Evolutionary conservation across 306 rosid genomes (phyloP).

Genomic region (Datisca glomerata): DNA sequence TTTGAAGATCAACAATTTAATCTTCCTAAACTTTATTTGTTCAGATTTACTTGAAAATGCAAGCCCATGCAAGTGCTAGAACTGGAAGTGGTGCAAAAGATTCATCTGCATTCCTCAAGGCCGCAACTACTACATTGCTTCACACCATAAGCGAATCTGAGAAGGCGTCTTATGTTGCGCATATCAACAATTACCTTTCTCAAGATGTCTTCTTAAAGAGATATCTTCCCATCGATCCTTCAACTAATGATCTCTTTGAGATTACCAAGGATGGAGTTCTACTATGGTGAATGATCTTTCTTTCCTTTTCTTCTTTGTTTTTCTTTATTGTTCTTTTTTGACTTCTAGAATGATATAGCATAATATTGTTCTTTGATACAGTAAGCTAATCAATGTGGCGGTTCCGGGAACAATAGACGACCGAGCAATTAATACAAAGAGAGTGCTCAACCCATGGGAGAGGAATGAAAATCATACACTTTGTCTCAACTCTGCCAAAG

Average conservation of each 20-base stretch:
- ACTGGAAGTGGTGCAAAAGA: constrained; percentile 61
- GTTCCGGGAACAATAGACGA: constrained; percentile 94
- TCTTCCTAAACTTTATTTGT: no score
- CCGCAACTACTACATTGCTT: constrained; percentile 92
- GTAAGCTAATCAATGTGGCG: constrained; percentile 95
- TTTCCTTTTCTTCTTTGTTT: neutral
- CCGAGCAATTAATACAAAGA: constrained; percentile 80
- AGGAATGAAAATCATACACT: constrained; percentile 96
- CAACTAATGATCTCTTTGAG: constrained; percentile 83
- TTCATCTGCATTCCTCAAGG: constrained; percentile 86
- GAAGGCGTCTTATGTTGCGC: constrained; percentile 88
- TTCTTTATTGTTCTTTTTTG: constrained; percentile 1
- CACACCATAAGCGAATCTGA: constrained; percentile 98
- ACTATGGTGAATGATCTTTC: constrained; percentile 47
- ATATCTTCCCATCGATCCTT: constrained; percentile 81
- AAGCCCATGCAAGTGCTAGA: constrained; percentile 63
- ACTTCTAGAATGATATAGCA: neutral
- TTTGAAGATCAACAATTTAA: no score
- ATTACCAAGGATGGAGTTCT: constrained; percentile 89
- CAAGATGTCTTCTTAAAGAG: constrained; percentile 64
- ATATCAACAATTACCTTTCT: constrained; percentile 79
- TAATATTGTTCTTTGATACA: constrained; percentile 25
- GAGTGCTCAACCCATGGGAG: constrained; percentile 94
- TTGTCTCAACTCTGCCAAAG: constrained; percentile 97
- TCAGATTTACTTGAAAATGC: constrained; percentile 81